Conservation (phyloP, 2,329 filamentous ascomycete genomes). For the Fusarium sarcochroum region DNA sequence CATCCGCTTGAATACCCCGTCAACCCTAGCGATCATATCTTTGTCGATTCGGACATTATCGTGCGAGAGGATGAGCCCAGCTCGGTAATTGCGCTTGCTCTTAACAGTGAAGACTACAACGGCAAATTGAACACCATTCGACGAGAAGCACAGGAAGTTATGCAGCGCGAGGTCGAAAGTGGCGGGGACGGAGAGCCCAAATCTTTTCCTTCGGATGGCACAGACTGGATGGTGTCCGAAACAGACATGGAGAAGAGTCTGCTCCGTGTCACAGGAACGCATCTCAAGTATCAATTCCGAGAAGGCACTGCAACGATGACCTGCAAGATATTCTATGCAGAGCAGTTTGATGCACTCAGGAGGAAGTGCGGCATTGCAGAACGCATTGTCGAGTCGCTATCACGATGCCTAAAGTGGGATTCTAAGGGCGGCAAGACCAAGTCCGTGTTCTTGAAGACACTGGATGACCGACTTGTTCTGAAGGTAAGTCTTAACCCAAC, state of each 20-base stretch:
- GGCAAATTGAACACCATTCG: conserved; percentile 81
- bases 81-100: conserved; percentile 92
- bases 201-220: conserved; percentile 55
- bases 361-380: conserved; percentile 94
- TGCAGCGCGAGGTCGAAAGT: conserved; percentile 55
- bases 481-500: conserved; percentile 64
- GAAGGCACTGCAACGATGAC: conserved; percentile 95
- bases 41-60: conserved; percentile 96
- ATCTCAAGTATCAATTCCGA: conserved; percentile 95
- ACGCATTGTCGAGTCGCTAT: conserved; percentile 94
- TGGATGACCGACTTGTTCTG: conserved; percentile 93
- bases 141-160: conserved; percentile 61
- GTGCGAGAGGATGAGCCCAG: conserved; percentile 98
- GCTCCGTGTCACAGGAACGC: conserved; percentile 86
- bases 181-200: conserved; percentile 49
- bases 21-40: conserved; percentile 90
- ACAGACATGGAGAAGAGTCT: conserved; percentile 87
- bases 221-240: conserved; percentile 67
- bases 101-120: conserved; percentile 90
- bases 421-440: conserved; percentile 98
- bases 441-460: conserved; percentile 95
- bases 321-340: conserved; percentile 98
- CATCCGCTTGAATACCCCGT: conserved; percentile 92
- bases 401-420: conserved; percentile 97
- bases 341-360: conserved; percentile 95